phyloP scores from a whole-genome alignment of 192 early-diverging fungal species.

The Umbelopsis vinacea region DNA sequence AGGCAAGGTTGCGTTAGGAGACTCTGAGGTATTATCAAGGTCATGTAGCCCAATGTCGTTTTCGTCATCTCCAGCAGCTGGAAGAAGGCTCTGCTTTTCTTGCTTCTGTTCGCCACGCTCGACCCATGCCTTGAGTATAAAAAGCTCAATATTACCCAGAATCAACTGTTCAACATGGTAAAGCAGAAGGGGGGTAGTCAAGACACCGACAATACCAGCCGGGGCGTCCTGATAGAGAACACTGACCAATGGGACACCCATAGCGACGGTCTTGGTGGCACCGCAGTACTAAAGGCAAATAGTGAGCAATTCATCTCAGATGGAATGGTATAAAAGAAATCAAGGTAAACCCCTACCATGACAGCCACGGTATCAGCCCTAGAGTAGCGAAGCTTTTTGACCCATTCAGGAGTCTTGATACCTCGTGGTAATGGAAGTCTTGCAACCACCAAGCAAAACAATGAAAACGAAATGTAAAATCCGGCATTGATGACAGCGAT shows the following conservation, averaged over 20 bases:
- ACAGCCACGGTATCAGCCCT: conserved; percentile 66
- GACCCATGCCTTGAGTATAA: conserved; percentile 61
- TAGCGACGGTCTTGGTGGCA: conserved; percentile 75
- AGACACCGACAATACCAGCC: conserved; percentile 57
- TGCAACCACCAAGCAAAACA: conserved; percentile 51
- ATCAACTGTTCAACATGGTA: conserved; percentile 78
- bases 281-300: conserved; percentile 56
- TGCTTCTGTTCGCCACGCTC: conserved; percentile 39
- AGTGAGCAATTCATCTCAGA: too few species aligned
- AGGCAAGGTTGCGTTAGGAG: not conserved
- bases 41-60: conserved; percentile 12
- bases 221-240: conserved; percentile 58
- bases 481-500: conserved; percentile 55
- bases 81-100: conserved; percentile 21
- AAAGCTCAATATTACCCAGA: conserved; percentile 62
- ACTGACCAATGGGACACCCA: conserved; percentile 78
- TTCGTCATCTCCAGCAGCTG: not conserved
- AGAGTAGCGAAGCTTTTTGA: conserved; percentile 34
- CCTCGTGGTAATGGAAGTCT: conserved; percentile 39
- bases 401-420: conserved; percentile 30
- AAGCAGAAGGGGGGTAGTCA: conserved; percentile 67
- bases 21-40: not conserved
- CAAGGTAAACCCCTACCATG: conserved; percentile 36
- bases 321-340: not conserved
- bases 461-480: conserved; percentile 57